Evolutionary conservation across 371 early-diverging fungal genomes (phyloP), one percentile per base, ranked within the genome.

Genomic region (Chytridium lagenaria): DNA sequence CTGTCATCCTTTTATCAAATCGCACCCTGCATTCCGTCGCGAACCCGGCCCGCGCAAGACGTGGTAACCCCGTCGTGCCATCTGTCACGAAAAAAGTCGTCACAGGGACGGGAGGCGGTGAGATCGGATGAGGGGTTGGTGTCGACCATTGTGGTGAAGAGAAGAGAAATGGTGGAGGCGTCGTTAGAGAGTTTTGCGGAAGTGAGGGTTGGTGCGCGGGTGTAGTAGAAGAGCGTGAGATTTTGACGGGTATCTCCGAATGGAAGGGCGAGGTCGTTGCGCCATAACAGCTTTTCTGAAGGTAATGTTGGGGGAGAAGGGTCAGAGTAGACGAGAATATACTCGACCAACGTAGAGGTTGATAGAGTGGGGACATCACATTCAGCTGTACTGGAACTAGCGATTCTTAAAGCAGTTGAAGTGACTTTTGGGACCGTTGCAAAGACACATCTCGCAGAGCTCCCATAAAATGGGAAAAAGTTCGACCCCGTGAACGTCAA

Each of bases 141-240:
- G 31, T 26, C 31, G 2, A 72, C 72, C 2, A 30, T 30, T 7
- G 7, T 33, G 38, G 30, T 28, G 37, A 72, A 66, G n/a, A 28
- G 3, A 55, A 72, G 26, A 2, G 26, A 7, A 26, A 72, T 66
- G n/a, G 67, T 50, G 31, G 50, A 30, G 7, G 66, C 72, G 40
- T 72, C 72, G 33, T 64, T 38, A 15, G 65, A 31, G 28, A 72
- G 61, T 28, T 2, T 7, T 12, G 66, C 34, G 0, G 67, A 66
- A 7, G 19, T 1, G 16, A 72, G 23, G 3, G 26, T 23, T 1
- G 72, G 67, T 5, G 67, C 55, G 1, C 37, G 16, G 10, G 65
- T 12, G 19, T 23, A 66, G 30, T 49, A 65, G 19, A 38, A 23
- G 5, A 72, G 7, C 2, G 50, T 66, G 16, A 67, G 3, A 34